These are phyloP conservation scores for Rhizomucor pusillus DNA, from an alignment of 371 early-diverging fungal species.

Conservation along the genomic window DNA sequence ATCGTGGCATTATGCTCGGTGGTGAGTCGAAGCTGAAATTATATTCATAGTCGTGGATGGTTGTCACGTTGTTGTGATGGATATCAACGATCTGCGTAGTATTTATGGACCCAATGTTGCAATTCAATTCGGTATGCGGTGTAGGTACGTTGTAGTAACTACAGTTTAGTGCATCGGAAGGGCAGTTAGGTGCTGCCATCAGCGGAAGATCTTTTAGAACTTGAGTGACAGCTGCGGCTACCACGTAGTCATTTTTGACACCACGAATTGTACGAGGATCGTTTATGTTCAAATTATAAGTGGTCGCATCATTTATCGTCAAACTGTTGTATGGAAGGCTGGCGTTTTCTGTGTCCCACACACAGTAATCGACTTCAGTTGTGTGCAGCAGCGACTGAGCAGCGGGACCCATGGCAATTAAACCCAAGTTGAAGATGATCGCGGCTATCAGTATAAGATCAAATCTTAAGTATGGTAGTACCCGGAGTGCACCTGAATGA, in stretches of 20 bases:
- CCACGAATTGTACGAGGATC: conserved; percentile 1
- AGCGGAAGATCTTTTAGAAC: background rate
- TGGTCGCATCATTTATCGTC: background rate
- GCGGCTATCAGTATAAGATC: conserved; percentile 9
- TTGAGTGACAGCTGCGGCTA: background rate
- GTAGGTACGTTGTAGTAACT: conserved; percentile 2
- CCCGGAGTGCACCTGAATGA: conserved; percentile 1
- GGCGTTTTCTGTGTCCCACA: background rate
- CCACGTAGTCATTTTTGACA: background rate
- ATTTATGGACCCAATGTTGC: conserved; percentile 6
- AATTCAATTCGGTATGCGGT: conserved; percentile 4
- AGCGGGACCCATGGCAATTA: conserved; percentile 15
- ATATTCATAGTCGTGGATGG: conserved; percentile 1
- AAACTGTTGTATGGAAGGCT: background rate
- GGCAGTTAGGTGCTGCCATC: background rate
- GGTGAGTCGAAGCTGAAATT: background rate
- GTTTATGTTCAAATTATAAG: background rate
- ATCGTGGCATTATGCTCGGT: conserved; percentile 1
- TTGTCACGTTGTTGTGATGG: conserved; percentile 4
- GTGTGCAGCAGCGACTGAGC: conserved; percentile 9
- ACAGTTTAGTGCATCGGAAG: conserved; percentile 9
- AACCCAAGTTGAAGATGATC: conserved; percentile 10
- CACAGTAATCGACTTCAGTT: background rate
- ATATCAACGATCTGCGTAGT: conserved; percentile 8
- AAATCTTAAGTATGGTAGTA: conserved; percentile 4